Evolutionary conservation across 169 alveolate genomes (phyloP), one percentile per base, ranked within the genome.

Genomic region (Plasmodium sp.): DNA sequence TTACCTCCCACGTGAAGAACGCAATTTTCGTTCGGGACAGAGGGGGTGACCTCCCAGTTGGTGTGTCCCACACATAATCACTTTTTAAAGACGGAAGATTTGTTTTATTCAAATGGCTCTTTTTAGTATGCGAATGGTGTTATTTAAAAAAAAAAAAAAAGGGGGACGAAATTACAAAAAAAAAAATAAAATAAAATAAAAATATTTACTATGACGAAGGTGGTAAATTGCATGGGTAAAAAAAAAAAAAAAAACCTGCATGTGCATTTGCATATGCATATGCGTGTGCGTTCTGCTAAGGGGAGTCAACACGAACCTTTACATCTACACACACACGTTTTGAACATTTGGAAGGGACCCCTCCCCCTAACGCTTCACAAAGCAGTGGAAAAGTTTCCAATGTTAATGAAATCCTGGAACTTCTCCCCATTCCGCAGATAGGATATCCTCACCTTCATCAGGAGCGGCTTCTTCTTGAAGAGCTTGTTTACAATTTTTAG

Each of bases 361-460:
- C 41, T 45, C 10, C 36, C 75, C 22, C 74, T 22, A 39, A 10
- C 18, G 0, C 39, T 41, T 92, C 79, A 92, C 67, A 92, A 82
- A 82, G 33, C 79, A 82, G 83, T 58, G 22, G 95, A 85, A 73
- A 92, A 92, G 54, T 92, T 92, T 18, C 92, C 92, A 48, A 92
- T 83, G 79, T 92, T 92, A 71, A 92, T 92, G 77, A 82, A 92
- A 48, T 92, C 95, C 56, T 92, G 95, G 36, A 92, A 71, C 5
- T 73, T 81, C 62, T 92, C 92, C 18, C 79, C 79, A 48, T 92
- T 82, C 67, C 83, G 71, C 27, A 51, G 27, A 92, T 92, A 92
- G 18, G 95, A 92, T 36, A 92, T 27, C 81, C 95, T 81, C 43
- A 92, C 95, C 62, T 92, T 92, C 95, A 92, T 92, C 72, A 92